Base-by-base conservation (phyloP, 495 filamentous ascomycete species). In the Lophiostoma macrostomum region DNA sequence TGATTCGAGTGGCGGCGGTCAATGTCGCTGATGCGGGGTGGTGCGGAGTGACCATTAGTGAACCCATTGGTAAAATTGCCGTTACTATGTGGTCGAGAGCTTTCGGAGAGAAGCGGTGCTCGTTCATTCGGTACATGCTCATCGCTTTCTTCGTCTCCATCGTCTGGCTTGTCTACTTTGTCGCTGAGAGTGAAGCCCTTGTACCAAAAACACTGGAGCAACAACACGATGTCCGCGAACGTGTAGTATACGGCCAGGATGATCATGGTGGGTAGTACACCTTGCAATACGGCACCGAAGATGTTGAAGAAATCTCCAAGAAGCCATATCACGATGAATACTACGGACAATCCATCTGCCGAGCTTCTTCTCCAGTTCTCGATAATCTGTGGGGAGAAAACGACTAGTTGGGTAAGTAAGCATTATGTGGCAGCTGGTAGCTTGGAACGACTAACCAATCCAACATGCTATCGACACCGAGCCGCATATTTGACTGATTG, bases 261-360 rank as follows among this genome's bases (percentile, higher is more conserved):
- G 40, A 88, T 82, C 93, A 98, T 98, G 0, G 93, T 98, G 5
- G 93, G 91, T 29, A 97, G 70, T 6, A 98, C 91, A 18, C 89
- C 87, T 65, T 98, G 93, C n/a, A 96, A 60, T 3, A 96, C 80
- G 13, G 90, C 88, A 4, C 93, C 93, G 2, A 95, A 76, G 41
- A 98, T 90, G 64, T 98, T 98, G 75, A 96, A 98, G 34, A 97
- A 80, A 83, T 98, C 93, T 16, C 93, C 93, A 4, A 83, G 75
- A 4, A 95, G 76, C 93, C 93, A 98, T 52, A 94, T 78, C 38
- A 90, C 76, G 58, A 98, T 79, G 69, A 98, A 98, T 23, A 86
- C 79, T 42, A 97, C 78, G 0, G 89, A 95, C 0, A 98, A 78
- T 4, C 89, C 93, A 65, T 96, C 87, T 36, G 91, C 89, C 27